Base-by-base conservation (phyloP, 2,329 filamentous ascomycete species). In the Ascochyta fabae region DNA sequence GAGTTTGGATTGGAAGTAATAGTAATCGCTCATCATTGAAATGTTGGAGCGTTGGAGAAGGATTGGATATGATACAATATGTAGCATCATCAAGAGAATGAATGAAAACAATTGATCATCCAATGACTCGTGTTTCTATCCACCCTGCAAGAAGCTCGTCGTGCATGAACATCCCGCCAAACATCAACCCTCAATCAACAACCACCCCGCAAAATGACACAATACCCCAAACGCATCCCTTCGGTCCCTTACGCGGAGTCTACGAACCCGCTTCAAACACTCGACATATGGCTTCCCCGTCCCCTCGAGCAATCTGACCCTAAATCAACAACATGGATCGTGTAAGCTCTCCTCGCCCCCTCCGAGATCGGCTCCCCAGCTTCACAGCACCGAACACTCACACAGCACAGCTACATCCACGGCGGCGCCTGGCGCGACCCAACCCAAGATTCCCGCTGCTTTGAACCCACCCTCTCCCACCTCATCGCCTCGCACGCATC, bases 371-470 rank as follows among this genome's bases (percentile, higher is more conserved):
- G 39, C 44, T 52, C 39, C n/a, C 46, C 26, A 26, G 22, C 15
- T 19, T 16, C 31, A 16, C 48, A 33, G n/a, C 23, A 12, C n/a
- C 16, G 4, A 5, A 6, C 24, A 29, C 38, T 40, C 22, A 48
- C n/a, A 31, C 40, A 9, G 38, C 22, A 26, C 40, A 74, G 77
- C 59, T 82, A 78, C 68, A 66, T 82, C 63, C 80, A 82, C 67
- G 80, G 80, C 68, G 80, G 80, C 59, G 80, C 80, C 53, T 82
- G 79, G 79, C 77, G 76, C 59, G 80, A 81, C 57, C 79, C 80
- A 3, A 58, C 66, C n/a, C 76, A 79, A 59, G 69, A 66, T 38
- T 68, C 74, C 2, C 34, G 63, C 29, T 71, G 70, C 59, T 68
- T 80, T 63, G 46, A 64, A 24, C 71, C 73, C 27, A 74, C 78